Percentiles rank a stretch among this genome's conserved stretches.
phyloP scores from a whole-genome alignment of 306 rosid genomes.

The Dryas alaskensis region DNA sequence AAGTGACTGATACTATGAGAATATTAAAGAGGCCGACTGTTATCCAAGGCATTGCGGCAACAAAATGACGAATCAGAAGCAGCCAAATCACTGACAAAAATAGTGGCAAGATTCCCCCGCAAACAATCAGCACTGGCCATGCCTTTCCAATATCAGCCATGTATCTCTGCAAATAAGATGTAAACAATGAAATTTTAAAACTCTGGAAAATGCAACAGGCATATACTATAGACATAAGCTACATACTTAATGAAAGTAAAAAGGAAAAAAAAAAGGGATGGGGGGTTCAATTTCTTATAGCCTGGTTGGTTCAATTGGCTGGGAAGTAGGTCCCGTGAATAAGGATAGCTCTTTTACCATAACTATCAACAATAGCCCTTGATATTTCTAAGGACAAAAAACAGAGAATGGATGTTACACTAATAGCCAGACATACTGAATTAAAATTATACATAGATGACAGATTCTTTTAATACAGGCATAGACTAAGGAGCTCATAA shows the following conservation, averaged over 20 bases:
- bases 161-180: conserved; percentile 67
- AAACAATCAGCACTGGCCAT: conserved; percentile 94
- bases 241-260: neutral
- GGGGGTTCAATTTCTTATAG: neutral
- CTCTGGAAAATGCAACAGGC: neutral
- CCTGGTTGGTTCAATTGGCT: conserved; percentile 5
- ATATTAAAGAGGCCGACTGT: conserved; percentile 74
- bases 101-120: conserved; percentile 90
- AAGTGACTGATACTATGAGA: conserved; percentile 75
- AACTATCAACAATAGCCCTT: neutral
- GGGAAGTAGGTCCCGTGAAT: neutral
- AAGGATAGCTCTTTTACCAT: neutral
- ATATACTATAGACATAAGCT: neutral
- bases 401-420: neutral
- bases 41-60: conserved; percentile 97
- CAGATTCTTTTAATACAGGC: neutral
- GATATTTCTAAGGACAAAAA: neutral
- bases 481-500: conserved; percentile 9
- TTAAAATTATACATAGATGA: neutral
- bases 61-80: conserved; percentile 90
- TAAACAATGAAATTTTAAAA: conserved; percentile 3
- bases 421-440: neutral
- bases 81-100: conserved; percentile 94
- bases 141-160: conserved; percentile 96
- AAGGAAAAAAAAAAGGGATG: neutral